Evolutionary conservation across 2,329 filamentous ascomycete genomes (phyloP).

Genomic region (Emergomyces africanus): DNA sequence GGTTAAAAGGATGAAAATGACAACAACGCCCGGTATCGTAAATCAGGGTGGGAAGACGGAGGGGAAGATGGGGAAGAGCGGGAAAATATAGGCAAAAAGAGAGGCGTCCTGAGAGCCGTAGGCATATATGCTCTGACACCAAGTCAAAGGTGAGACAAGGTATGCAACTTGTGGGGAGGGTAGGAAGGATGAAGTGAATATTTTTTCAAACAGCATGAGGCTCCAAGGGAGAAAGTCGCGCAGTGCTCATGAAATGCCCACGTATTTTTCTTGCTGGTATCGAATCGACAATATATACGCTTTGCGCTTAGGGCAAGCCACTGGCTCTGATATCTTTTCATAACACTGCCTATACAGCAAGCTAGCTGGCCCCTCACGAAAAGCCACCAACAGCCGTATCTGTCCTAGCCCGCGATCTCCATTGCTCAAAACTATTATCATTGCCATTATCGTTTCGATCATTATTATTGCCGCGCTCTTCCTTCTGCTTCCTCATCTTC

Average conservation of each 20-base stretch:
- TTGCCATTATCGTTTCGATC: slow-evolving; percentile 12
- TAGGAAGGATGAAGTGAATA: too few species aligned
- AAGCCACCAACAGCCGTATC: slow-evolving; percentile 17
- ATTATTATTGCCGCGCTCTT: slow-evolving; percentile 14
- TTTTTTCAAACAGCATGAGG: neutral
- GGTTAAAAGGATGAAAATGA: too few species aligned
- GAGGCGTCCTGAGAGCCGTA: too few species aligned
- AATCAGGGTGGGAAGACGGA: too few species aligned
- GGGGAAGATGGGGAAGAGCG: too few species aligned
- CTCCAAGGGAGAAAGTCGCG: neutral
- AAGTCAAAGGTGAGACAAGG: too few species aligned
- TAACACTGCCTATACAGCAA: neutral
- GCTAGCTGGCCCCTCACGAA: neutral
- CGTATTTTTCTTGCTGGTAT: neutral
- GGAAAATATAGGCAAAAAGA: too few species aligned
- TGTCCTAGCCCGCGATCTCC: slow-evolving; percentile 26
- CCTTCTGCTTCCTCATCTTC: slow-evolving; percentile 22
- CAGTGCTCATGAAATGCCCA: neutral
- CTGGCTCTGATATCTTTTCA: neutral
- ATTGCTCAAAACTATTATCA: slow-evolving; percentile 32
- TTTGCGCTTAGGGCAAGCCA: neutral
- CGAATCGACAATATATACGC: neutral
- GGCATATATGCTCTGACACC: too few species aligned
- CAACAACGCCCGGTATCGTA: too few species aligned
- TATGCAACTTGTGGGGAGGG: too few species aligned